Conservation (phyloP, 129 eudicot species). For the Mikania micrantha region DNA sequence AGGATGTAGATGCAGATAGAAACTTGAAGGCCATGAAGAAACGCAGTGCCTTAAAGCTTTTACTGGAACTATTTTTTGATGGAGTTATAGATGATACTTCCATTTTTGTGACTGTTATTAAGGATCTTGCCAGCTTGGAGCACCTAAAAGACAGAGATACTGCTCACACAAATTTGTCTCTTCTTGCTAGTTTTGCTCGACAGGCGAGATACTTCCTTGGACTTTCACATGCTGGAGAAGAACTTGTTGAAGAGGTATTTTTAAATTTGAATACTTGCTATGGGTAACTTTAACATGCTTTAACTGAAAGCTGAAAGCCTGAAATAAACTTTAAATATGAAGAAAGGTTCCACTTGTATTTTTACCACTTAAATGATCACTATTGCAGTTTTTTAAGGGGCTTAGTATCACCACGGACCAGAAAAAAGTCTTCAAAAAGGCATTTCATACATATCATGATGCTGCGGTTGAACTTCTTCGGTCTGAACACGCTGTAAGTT, state of each 20-base stretch:
- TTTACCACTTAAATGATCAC: background rate
- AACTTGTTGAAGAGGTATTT: conserved; percentile 76
- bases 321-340: background rate
- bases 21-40: conserved; percentile 87
- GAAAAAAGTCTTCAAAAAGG: conserved; percentile 74
- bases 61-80: conserved; percentile 85
- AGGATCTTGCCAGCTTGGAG: conserved; percentile 82
- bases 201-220: conserved; percentile 93
- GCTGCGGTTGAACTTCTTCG: conserved; percentile 73
- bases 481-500: conserved; percentile 82
- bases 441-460: conserved; percentile 68
- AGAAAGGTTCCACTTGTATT: background rate
- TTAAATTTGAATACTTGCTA: background rate
- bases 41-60: conserved; percentile 87
- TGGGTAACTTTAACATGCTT: background rate
- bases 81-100: conserved; percentile 84
- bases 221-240: conserved; percentile 72
- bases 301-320: background rate
- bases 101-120: conserved; percentile 64
- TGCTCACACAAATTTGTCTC: conserved; percentile 91
- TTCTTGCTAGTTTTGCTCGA: conserved; percentile 92
- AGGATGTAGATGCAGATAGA: conserved; percentile 77
- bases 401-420: conserved; percentile 79
- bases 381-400: conserved; percentile 70
- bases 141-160: conserved; percentile 94